Evolutionary conservation across 2,329 filamentous ascomycete species (phyloP).

Genomic region (Colletotrichum sp.): DNA sequence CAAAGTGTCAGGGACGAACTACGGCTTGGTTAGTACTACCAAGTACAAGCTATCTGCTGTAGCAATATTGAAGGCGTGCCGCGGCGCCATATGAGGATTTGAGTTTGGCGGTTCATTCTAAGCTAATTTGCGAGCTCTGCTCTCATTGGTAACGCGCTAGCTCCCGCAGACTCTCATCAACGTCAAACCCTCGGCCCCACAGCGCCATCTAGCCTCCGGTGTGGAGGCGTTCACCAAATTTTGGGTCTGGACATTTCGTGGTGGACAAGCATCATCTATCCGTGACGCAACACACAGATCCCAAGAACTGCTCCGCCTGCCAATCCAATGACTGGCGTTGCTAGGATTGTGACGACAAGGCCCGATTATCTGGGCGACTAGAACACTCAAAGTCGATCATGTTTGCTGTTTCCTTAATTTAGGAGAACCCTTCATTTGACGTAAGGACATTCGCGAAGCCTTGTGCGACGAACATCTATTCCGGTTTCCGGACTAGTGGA

Average conservation of each 20-base stretch:
- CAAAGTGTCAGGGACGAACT: background rate
- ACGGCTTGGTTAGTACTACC: background rate
- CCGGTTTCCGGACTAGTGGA: background rate
- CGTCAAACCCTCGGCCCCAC: conserved; percentile 16
- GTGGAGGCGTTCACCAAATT: background rate
- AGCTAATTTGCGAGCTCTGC: background rate
- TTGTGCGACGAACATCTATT: background rate
- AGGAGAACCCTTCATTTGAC: background rate
- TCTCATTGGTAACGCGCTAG: conserved; percentile 3
- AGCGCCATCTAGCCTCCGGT: background rate
- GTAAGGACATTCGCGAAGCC: background rate
- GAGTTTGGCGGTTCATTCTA: background rate
- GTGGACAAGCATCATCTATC: background rate
- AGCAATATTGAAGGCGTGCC: background rate
- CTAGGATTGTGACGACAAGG: background rate
- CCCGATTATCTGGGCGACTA: background rate
- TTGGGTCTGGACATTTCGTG: background rate
- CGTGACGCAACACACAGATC: background rate
- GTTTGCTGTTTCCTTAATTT: background rate
- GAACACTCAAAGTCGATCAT: background rate
- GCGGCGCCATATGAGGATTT: background rate
- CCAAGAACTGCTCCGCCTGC: background rate
- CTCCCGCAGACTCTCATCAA: background rate
- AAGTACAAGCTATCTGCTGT: background rate
- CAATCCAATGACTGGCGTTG: background rate